Percentiles rank a stretch among this genome's conserved stretches.
These are phyloP conservation scores for Cladophialophora psammophila DNA, from an alignment of 2,329 filamentous ascomycete genomes.

Conservation along the genomic window DNA sequence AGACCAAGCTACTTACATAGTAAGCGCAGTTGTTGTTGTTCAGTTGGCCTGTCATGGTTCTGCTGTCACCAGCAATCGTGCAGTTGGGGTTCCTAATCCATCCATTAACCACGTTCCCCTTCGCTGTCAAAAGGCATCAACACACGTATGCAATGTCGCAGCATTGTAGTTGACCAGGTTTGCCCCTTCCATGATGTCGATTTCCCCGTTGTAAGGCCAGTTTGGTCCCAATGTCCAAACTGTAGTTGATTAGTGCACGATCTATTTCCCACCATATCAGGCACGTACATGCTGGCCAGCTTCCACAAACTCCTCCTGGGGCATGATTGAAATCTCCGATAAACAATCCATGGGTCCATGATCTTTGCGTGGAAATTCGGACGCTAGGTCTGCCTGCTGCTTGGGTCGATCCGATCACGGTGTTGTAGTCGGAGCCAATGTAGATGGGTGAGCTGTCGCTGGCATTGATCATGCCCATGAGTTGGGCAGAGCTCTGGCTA, in stretches of 20 bases:
- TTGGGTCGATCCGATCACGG: conserved; percentile 28
- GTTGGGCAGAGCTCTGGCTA: conserved; percentile 39
- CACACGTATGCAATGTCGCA: conserved; percentile 68
- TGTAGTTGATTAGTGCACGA: conserved; percentile 15
- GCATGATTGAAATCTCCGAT: conserved; percentile 48
- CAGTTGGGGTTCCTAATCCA: conserved; percentile 34
- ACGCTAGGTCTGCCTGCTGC: conserved; percentile 44
- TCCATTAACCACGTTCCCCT: conserved; percentile 6
- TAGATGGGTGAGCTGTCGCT: conserved; percentile 41
- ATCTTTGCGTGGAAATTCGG: conserved; percentile 44
- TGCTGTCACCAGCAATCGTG: conserved; percentile 38
- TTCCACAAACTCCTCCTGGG: conserved; percentile 47
- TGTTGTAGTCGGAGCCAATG: conserved; percentile 45
- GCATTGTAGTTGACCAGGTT: conserved; percentile 63
- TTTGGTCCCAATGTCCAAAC: conserved; percentile 60
- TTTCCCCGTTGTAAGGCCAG: conserved; percentile 71
- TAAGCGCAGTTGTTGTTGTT: conserved; percentile 62
- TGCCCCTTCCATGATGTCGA: conserved; percentile 76
- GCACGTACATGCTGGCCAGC: conserved; percentile 47
- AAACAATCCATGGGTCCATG: conserved; percentile 46
- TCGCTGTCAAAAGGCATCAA: background rate
- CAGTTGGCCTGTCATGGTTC: conserved; percentile 48
- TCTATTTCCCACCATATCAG: background rate
- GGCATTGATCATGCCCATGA: conserved; percentile 37
- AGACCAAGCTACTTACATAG: conserved; percentile 40